Percentiles rank a stretch among this genome's conserved stretches.
Conservation (phyloP, 2,329 filamentous ascomycete species). For the Leptographium wingfieldii region DNA sequence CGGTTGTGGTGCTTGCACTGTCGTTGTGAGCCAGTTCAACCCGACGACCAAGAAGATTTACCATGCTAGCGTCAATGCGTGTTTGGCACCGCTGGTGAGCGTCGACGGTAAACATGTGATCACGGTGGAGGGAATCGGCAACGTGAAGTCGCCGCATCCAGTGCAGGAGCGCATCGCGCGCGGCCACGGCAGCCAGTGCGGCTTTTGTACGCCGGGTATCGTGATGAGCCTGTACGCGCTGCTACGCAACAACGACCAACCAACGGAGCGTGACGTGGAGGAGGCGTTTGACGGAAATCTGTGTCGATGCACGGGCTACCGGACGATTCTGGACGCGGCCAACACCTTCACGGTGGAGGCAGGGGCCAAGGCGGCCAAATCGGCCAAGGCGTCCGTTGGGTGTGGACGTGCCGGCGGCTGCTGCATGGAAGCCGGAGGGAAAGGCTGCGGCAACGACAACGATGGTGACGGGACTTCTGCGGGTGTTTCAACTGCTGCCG, state of each 20-base stretch:
- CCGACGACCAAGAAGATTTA: slow-evolving; percentile 87
- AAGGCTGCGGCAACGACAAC: slow-evolving; percentile 54
- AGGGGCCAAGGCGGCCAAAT: slow-evolving; percentile 30
- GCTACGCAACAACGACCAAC: slow-evolving; percentile 68
- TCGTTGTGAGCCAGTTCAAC: slow-evolving; percentile 88
- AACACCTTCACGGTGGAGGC: slow-evolving; percentile 63
- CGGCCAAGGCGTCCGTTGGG: slow-evolving; percentile 23
- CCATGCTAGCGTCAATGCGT: slow-evolving; percentile 94
- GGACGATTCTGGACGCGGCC: slow-evolving; percentile 86
- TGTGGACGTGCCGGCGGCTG: slow-evolving; percentile 38
- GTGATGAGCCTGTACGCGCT: slow-evolving; percentile 96
- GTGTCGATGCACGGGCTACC: slow-evolving; percentile 89
- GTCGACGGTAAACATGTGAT: slow-evolving; percentile 97
- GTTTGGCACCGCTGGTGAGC: slow-evolving; percentile 80
- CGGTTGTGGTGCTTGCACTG: slow-evolving; percentile 90
- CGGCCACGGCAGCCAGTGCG: slow-evolving; percentile 76
- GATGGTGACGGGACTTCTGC: not conserved
- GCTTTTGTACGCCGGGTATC: slow-evolving; percentile 95
- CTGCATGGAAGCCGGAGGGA: slow-evolving; percentile 54
- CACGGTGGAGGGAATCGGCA: slow-evolving; percentile 92
- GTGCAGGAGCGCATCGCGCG: slow-evolving; percentile 84
- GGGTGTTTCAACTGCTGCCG: not conserved
- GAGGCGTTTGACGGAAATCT: slow-evolving; percentile 96
- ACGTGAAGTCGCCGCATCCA: slow-evolving; percentile 74
- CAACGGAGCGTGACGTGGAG: slow-evolving; percentile 73